phyloP scores from a whole-genome alignment of 2,329 filamentous ascomycete genomes.

The Hypoxylon sp. region DNA sequence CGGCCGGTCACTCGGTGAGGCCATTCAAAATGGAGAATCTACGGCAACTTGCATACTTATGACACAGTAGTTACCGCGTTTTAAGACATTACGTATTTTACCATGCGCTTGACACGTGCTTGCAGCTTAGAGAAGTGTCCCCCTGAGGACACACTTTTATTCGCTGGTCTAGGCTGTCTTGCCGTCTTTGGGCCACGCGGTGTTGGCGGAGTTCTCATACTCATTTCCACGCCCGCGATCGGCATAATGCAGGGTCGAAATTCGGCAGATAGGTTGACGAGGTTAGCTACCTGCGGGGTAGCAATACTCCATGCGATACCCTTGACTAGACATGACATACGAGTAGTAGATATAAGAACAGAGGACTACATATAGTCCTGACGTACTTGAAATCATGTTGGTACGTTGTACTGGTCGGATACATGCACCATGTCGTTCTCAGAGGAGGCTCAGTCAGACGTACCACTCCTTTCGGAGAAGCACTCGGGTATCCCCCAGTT shows the following conservation, averaged over 20 bases:
- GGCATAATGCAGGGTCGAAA: slow-evolving; percentile 39
- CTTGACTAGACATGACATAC: slow-evolving; percentile 23
- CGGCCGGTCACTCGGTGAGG: too few species aligned
- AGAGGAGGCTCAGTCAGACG: slow-evolving; percentile 50
- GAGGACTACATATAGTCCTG: not conserved
- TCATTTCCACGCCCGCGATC: slow-evolving; percentile 31
- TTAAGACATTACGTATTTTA: too few species aligned
- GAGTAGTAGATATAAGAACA: slow-evolving; percentile 26
- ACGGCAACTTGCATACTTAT: too few species aligned
- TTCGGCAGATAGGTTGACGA: slow-evolving; percentile 45
- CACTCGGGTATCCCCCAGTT: slow-evolving; percentile 59
- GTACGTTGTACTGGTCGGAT: not conserved
- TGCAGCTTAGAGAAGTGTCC: slow-evolving; percentile 14
- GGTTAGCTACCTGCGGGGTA: slow-evolving; percentile 44
- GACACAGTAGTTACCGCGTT: too few species aligned
- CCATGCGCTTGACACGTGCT: slow-evolving; percentile 1
- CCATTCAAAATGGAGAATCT: too few species aligned
- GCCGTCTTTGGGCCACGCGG: slow-evolving; percentile 1
- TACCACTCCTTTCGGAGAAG: slow-evolving; percentile 57
- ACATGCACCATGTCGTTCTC: slow-evolving; percentile 39
- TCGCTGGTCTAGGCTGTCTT: slow-evolving; percentile 22
- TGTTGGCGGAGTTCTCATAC: slow-evolving; percentile 16
- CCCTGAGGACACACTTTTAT: not conserved
- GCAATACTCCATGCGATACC: slow-evolving; percentile 10
- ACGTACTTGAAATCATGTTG: not conserved